Base-by-base conservation (phyloP, 192 early-diverging fungal genomes). In the Linnemannia exigua region DNA sequence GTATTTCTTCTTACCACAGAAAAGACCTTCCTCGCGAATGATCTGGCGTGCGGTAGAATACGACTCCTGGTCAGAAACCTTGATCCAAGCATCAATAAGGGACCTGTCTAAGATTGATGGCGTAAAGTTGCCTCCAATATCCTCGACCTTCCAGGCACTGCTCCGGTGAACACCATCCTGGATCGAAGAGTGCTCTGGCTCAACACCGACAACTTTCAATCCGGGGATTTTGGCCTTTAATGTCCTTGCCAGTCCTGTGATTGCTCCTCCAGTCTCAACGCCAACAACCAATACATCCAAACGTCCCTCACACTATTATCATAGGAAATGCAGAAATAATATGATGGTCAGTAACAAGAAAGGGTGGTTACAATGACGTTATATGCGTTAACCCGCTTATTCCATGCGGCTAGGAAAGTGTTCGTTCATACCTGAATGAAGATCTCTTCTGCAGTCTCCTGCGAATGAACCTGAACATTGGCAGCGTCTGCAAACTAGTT, bases 41-140 rank as follows among this genome's bases (percentile, higher is more conserved):
- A 96, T 75, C 52, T 90, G 91, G 67, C 94, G 88, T 5, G 95
- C 92, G 72, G 90, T 93, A 7, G 94, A 93, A 78, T 91, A 96
- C 4, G 95, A 93, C 11, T 93, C 93, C 28, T 89, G 88, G 77
- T 96, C 94, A 51, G 89, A 92, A 48, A 95, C 90, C 74, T 93
- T 90, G 28, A 93, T 87, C 95, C 94, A 95, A 74, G 84, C 88
- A 69, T 94, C 94, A 1, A 95, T 86, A 31, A 90, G 35, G 2
- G 71, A 79, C 11, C 82, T 88, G 37, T 91, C 90, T 61, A 96
- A 77, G 9, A 90, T 88, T 1, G 87, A 79, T 15, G 93, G 92
- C 1, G 91, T 89, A 82, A 94, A 93, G 47, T 89, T 91, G 33
- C 89, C 93, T 11, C 95, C 95, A 37, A 95, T 89, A 70, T 96